Evolutionary conservation across 139 green algal genomes (phyloP).

Genomic region (Chlorella sp.): DNA sequence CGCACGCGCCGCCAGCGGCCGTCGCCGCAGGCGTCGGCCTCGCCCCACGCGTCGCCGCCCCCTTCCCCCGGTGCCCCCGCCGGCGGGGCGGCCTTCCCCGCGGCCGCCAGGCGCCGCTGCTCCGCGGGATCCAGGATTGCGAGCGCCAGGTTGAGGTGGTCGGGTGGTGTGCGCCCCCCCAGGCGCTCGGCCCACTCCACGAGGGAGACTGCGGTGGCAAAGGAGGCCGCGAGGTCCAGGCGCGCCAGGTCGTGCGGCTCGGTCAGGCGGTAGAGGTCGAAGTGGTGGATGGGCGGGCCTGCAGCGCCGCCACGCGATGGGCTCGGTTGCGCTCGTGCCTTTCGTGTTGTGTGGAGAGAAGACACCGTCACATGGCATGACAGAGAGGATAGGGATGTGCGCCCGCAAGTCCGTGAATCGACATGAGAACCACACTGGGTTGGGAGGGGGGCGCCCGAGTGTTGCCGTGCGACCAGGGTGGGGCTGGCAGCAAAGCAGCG

Average conservation of each 20-base stretch:
- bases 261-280: constrained; percentile 79
- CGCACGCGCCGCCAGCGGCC: not conserved
- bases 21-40: not conserved
- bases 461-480: too few relatives aligned
- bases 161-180: not conserved
- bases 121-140: not conserved
- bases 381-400: too few relatives aligned
- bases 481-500: too few relatives aligned
- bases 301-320: too few relatives aligned
- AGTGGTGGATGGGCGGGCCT: constrained; percentile 75
- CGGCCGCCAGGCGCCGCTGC: not conserved
- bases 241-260: constrained; percentile 26
- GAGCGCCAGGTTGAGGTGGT: constrained; percentile 8
- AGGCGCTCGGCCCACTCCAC: constrained; percentile 46
- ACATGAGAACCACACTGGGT: too few relatives aligned
- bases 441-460: too few relatives aligned
- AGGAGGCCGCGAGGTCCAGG: constrained; percentile 29
- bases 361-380: too few relatives aligned
- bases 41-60: not conserved
- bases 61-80: not conserved
- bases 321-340: too few relatives aligned
- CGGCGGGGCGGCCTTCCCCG: not conserved
- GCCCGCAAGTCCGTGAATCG: too few relatives aligned
- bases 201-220: constrained; percentile 26
- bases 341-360: too few relatives aligned